Percentiles rank a stretch among this genome's conserved stretches.
phyloP scores from a whole-genome alignment of 73 alveolate species.

The Diophrys sp. region DNA sequence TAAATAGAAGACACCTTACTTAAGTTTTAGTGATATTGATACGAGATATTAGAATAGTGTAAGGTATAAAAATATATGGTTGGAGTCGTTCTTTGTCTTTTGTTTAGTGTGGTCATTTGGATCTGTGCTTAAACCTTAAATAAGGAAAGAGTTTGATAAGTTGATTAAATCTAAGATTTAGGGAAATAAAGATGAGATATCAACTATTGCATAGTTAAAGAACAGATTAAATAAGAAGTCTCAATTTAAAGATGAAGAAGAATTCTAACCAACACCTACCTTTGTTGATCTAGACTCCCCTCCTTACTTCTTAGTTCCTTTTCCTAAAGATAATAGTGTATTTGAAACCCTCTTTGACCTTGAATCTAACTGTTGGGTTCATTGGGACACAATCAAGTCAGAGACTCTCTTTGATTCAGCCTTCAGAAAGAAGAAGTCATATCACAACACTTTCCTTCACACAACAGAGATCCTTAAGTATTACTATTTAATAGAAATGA shows the following conservation, averaged over 20 bases:
- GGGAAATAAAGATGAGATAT: conserved; percentile 53
- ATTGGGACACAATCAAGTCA: conserved; percentile 38
- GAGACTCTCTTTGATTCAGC: conserved; percentile 5
- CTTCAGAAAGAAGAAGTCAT: conserved; percentile 34
- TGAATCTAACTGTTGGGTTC: conserved; percentile 54
- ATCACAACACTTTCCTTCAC: conserved; percentile 71
- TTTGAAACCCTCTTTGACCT: conserved; percentile 56
- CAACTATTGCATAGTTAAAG: conserved; percentile 48
- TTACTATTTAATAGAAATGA: conserved; percentile 80
- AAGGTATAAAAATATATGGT: conserved; percentile 54
- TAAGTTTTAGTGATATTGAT: conserved; percentile 45
- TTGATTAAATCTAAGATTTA: conserved; percentile 42
- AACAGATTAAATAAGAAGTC: conserved; percentile 29
- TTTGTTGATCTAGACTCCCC: conserved; percentile 33
- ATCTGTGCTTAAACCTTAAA: conserved; percentile 50
- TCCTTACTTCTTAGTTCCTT: conserved; percentile 54
- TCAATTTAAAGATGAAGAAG: conserved; percentile 1
- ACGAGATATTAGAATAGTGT: conserved; percentile 49
- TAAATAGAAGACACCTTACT: background rate
- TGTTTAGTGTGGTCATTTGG: conserved; percentile 98
- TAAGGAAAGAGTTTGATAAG: conserved; percentile 57
- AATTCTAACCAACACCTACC: conserved; percentile 35
- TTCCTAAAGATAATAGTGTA: conserved; percentile 38
- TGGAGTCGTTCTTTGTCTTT: conserved; percentile 92
- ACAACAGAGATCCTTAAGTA: conserved; percentile 97